Base-by-base conservation (phyloP, 2,329 filamentous ascomycete species). In the Aspergillus nomiae region DNA sequence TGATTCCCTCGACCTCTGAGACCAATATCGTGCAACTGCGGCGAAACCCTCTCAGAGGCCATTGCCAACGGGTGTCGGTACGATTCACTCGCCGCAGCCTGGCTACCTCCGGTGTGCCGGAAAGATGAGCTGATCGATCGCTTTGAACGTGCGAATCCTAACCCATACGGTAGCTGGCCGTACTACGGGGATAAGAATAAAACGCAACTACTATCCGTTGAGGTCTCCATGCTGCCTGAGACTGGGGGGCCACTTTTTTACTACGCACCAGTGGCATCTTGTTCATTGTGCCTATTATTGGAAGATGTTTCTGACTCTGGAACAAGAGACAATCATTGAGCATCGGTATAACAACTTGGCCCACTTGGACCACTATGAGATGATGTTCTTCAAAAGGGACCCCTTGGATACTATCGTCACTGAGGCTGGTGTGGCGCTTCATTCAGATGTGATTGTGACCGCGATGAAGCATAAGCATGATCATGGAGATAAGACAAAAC, bases 221-320 rank as follows among this genome's bases (percentile, higher is more conserved):
- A 71, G 3, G 60, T 73, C 1, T 56, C 64, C 1, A 46, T 69
- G 53, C 55, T 76, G 56, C 69, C 62, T 30, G 67, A 69, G 58
- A 55, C 59, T n/a, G 57, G 56, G 43, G 10, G 65, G 38, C 9
- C 61, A 50, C 14, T 73, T 72, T 56, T 73, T 64, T 43, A 55
- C 65, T 3, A 67, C 67, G 19, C 54, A 63, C 11, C 50, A 69
- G 2, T 78, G 76, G 75, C 75, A 78, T 61, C 58, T 74, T 0
- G 64, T 67, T 1, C 76, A 77, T 56, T 78, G 76, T 60, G 54
- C 71, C 4, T 77, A 71, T 34, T 76, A 77, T 62, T 78, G 76
- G 76, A 68, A 69, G 50, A 77, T 66, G 53, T 64, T 57, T 19
- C 59, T 70, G 9, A 58, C 62, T 21, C 26, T 54, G 10, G 26